phyloP scores from a whole-genome alignment of 352 stramenopile genomes.

The Lagenidium giganteum region DNA sequence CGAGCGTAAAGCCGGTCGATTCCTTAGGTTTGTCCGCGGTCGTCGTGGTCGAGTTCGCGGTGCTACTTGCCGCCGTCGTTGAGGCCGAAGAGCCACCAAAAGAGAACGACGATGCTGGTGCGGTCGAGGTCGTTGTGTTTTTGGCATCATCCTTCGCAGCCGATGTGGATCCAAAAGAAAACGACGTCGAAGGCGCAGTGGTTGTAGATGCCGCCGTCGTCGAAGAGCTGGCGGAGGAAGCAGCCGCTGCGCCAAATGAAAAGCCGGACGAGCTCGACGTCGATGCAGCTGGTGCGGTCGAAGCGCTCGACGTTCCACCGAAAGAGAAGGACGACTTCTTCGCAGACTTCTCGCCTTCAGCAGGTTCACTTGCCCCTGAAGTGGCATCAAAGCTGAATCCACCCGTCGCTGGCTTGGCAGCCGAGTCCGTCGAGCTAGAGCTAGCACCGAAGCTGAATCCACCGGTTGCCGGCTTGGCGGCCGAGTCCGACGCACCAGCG shows the following conservation, averaged over 20 bases:
- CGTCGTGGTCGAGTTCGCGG: slow-evolving; percentile 6
- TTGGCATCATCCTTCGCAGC: background rate
- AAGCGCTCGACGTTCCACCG: slow-evolving; percentile 4
- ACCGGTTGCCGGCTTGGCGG: too few relatives aligned
- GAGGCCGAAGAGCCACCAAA: slow-evolving; percentile 8
- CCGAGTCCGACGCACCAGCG: background rate
- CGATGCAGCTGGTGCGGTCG: background rate
- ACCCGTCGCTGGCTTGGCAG: background rate
- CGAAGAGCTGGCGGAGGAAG: background rate
- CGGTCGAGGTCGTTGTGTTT: slow-evolving; percentile 3
- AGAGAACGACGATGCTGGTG: slow-evolving; percentile 4
- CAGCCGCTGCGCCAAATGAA: slow-evolving; percentile 17
- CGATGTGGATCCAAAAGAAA: slow-evolving; percentile 8
- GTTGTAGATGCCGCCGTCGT: background rate
- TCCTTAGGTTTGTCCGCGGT: background rate
- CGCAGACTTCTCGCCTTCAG: slow-evolving; percentile 4
- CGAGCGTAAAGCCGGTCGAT: background rate
- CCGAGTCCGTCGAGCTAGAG: too few relatives aligned
- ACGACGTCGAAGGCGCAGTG: background rate
- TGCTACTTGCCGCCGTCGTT: slow-evolving; percentile 13
- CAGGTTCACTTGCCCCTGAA: background rate
- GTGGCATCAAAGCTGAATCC: slow-evolving; percentile 11
- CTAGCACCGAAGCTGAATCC: slow-evolving; percentile 16
- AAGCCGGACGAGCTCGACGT: slow-evolving; percentile 13
- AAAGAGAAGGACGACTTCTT: slow-evolving; percentile 9